These are phyloP conservation scores for Helotiales sp. DNA, from an alignment of 2,329 filamentous ascomycete species.

Conservation along the genomic window DNA sequence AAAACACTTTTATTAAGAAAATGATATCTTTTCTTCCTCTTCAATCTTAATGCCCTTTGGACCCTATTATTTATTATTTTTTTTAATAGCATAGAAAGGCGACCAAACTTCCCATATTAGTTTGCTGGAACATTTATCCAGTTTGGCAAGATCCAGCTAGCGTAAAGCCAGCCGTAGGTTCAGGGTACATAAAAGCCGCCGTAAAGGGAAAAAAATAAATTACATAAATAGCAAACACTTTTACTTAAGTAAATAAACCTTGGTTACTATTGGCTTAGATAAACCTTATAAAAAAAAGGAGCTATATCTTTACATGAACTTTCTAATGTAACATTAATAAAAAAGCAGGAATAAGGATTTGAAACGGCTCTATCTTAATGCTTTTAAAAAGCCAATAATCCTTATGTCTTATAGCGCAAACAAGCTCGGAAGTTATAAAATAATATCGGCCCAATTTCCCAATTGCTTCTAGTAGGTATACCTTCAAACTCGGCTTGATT, in stretches of 20 bases:
- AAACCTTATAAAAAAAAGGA: slow-evolving; percentile 51
- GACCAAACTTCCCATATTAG: slow-evolving; percentile 12
- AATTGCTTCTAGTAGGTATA: slow-evolving; percentile 36
- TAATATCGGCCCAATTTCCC: slow-evolving; percentile 43
- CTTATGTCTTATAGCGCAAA: slow-evolving; percentile 34
- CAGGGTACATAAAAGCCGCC: slow-evolving; percentile 48
- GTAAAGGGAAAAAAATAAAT: slow-evolving; percentile 51
- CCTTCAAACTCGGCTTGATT: slow-evolving; percentile 27
- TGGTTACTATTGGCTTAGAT: slow-evolving; percentile 41
- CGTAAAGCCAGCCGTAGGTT: slow-evolving; percentile 52
- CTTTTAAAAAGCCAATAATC: slow-evolving; percentile 35
- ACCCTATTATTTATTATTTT: slow-evolving; percentile 23
- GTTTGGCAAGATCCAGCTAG: slow-evolving; percentile 51
- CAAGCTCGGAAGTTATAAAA: slow-evolving; percentile 36
- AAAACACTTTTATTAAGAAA: slow-evolving; percentile 28
- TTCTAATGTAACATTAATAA: slow-evolving; percentile 32
- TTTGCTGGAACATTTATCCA: slow-evolving; percentile 30
- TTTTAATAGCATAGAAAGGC: slow-evolving; percentile 20
- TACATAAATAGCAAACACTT: slow-evolving; percentile 57
- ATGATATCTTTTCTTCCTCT: slow-evolving; percentile 19
- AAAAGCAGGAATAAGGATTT: slow-evolving; percentile 24
- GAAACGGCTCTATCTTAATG: slow-evolving; percentile 36
- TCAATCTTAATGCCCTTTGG: slow-evolving; percentile 17
- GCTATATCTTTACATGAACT: slow-evolving; percentile 57
- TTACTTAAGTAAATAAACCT: slow-evolving; percentile 55